Conservation (phyloP, 768 basidiomycete species). For the Mycena indigotica region DNA sequence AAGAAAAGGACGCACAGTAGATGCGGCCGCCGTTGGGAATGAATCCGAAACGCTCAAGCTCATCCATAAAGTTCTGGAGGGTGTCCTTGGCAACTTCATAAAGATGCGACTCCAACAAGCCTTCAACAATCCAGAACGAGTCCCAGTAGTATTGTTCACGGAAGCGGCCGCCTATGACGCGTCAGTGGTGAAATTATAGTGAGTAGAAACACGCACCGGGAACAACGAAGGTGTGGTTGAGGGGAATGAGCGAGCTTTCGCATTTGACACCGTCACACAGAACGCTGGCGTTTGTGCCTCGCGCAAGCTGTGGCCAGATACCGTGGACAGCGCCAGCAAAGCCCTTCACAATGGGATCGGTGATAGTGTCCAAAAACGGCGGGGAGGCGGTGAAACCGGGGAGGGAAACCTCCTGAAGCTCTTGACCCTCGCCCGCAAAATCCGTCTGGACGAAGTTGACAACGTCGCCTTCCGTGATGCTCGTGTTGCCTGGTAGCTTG, state of each 20-base stretch:
- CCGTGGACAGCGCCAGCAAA: slow-evolving; percentile 81
- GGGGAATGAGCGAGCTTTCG: slow-evolving; percentile 83
- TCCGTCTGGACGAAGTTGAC: slow-evolving; percentile 71
- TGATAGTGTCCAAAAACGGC: slow-evolving; percentile 68
- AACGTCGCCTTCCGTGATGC: slow-evolving; percentile 62
- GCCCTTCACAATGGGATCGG: slow-evolving; percentile 66
- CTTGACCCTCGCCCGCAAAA: slow-evolving; percentile 84
- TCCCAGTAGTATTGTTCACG: slow-evolving; percentile 76
- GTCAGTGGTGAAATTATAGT: background rate
- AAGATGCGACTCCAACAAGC: slow-evolving; percentile 80
- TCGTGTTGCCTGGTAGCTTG: slow-evolving; percentile 18
- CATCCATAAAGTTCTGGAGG: slow-evolving; percentile 94
- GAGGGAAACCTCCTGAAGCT: slow-evolving; percentile 66
- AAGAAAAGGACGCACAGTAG: slow-evolving; percentile 58
- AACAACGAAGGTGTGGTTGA: slow-evolving; percentile 90
- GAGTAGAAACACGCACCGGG: slow-evolving; percentile 58
- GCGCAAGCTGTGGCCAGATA: slow-evolving; percentile 81
- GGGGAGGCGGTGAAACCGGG: slow-evolving; percentile 65
- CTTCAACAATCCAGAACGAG: slow-evolving; percentile 87
- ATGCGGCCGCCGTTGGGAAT: slow-evolving; percentile 94
- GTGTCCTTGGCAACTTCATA: slow-evolving; percentile 73
- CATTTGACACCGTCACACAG: slow-evolving; percentile 60
- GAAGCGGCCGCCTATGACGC: slow-evolving; percentile 62
- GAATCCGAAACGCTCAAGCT: slow-evolving; percentile 81
- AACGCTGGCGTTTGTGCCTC: slow-evolving; percentile 69